phyloP scores from a whole-genome alignment of 306 rosid species.

The Quercus variabilis region DNA sequence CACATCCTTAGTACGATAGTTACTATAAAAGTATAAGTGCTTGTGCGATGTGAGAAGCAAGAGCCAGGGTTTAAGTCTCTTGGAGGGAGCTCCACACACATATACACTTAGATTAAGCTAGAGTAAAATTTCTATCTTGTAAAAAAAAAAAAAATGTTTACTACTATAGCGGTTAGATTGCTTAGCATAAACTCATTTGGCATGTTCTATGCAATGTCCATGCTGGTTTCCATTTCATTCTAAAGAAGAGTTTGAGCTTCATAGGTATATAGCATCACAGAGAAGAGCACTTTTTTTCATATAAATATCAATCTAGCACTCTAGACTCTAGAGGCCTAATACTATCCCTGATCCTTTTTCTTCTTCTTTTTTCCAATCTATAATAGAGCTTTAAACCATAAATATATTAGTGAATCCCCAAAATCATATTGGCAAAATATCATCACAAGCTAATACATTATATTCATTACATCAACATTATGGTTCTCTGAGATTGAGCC shows the following conservation, averaged over 20 bases:
- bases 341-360: background rate
- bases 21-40: too few species aligned
- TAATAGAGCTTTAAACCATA: background rate
- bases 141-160: too few species aligned
- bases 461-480: background rate
- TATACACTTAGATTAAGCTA: rapidly evolving
- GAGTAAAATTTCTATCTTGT: too few species aligned
- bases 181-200: too few species aligned
- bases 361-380: background rate
- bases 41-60: rapidly evolving
- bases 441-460: background rate
- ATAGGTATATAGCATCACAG: too few species aligned
- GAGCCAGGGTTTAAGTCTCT: rapidly evolving
- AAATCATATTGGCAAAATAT: background rate
- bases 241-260: too few species aligned
- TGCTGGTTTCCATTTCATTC: too few species aligned
- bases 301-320: too few species aligned
- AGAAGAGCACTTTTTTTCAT: too few species aligned
- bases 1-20: rapidly evolving
- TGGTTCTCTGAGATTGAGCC: background rate
- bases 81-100: too few species aligned
- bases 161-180: too few species aligned
- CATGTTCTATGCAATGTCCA: too few species aligned
- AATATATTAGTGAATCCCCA: background rate
- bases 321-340: background rate